phyloP scores from a whole-genome alignment of 768 basidiomycete species.

The Clavulina sp. region DNA sequence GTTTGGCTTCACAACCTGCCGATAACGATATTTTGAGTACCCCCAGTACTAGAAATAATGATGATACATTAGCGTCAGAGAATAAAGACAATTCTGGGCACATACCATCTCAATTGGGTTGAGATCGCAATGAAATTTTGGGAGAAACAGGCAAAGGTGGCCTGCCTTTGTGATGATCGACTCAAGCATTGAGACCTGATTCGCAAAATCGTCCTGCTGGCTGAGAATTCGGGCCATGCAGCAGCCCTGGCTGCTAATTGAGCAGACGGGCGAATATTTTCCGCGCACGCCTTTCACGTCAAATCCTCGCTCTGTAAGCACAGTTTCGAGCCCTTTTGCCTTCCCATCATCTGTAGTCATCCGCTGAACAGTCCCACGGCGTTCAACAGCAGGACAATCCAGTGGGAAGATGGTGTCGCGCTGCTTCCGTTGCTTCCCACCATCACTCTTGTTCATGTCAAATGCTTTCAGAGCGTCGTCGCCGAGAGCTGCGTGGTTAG shows the following conservation, averaged over 20 bases:
- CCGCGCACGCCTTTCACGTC: not conserved
- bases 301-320: conserved; percentile 13
- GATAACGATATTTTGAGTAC: not conserved
- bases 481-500: conserved; percentile 20
- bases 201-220: conserved; percentile 6
- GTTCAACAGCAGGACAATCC: conserved; percentile 17
- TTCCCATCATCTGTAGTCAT: conserved; percentile 14
- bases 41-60: not conserved
- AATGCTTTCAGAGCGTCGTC: conserved; percentile 26
- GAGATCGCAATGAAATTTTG: not conserved
- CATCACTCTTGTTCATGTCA: conserved; percentile 27
- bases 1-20: not conserved
- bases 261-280: conserved; percentile 19
- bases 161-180: conserved; percentile 3
- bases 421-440: conserved; percentile 23
- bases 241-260: conserved; percentile 21
- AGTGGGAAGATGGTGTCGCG: conserved; percentile 22
- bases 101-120: conserved; percentile 2
- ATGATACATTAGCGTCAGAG: not conserved
- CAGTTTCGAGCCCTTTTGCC: conserved; percentile 12
- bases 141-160: not conserved
- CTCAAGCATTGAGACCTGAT: conserved; percentile 12
- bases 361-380: not conserved
- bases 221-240: conserved; percentile 8
- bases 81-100: not conserved